A percentile compares a stretch with the other conserved stretches of the same genome.
Conservation (phyloP, 2,329 filamentous ascomycete species). For the Aspergillus fructus region DNA sequence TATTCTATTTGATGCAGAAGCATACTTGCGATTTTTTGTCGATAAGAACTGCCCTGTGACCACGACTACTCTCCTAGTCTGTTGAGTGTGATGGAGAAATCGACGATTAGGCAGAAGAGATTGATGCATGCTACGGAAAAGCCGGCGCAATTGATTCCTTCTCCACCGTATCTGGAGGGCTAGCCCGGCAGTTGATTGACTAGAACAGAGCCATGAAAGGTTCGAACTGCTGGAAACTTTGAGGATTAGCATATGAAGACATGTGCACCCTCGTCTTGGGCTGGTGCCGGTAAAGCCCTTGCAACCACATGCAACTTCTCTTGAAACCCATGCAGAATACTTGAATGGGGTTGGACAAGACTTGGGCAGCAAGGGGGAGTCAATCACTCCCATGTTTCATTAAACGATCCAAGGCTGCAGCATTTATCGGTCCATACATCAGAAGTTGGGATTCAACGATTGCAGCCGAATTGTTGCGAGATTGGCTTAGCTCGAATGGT, state of each 20-base stretch:
- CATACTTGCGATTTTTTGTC: too few species aligned
- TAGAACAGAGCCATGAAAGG: too few species aligned
- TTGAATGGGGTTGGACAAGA: not conserved
- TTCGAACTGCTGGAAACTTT: too few species aligned
- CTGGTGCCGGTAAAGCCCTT: not conserved
- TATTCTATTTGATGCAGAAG: too few species aligned
- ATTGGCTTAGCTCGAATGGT: not conserved
- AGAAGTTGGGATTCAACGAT: not conserved
- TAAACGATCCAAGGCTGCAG: not conserved
- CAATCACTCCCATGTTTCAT: not conserved
- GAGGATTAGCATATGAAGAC: not conserved
- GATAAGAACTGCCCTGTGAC: too few species aligned
- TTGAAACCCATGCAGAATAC: not conserved
- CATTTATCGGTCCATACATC: not conserved
- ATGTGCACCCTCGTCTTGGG: not conserved
- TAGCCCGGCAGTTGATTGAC: too few species aligned
- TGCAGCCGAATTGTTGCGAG: not conserved
- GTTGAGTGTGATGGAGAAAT: too few species aligned
- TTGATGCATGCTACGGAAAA: too few species aligned
- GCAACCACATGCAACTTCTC: not conserved
- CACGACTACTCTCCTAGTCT: too few species aligned
- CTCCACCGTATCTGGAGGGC: too few species aligned
- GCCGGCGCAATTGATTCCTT: too few species aligned
- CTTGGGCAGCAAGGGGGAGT: slow-evolving; percentile 1
- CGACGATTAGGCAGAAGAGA: too few species aligned